Conservation (phyloP, 1,284 basidiomycete species). For the Sporisorium scitamineum region DNA sequence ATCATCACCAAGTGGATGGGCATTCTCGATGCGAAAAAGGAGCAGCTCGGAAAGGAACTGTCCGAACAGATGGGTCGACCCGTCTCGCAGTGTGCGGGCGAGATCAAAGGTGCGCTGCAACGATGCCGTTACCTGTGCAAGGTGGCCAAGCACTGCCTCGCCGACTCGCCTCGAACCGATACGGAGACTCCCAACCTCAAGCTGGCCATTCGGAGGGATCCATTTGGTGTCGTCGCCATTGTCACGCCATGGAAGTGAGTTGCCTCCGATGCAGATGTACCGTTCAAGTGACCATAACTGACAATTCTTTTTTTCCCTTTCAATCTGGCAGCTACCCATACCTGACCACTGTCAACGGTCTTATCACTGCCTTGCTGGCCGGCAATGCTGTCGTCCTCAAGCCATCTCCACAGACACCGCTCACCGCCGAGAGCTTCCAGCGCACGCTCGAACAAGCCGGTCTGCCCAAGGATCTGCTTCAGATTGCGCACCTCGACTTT, state of each 20-base stretch:
- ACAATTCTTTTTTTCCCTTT: neutral
- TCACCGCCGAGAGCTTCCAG: slow-evolving; percentile 84
- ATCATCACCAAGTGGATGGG: slow-evolving; percentile 81
- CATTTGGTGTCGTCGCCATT: slow-evolving; percentile 87
- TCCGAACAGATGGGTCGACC: slow-evolving; percentile 87
- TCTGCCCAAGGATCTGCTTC: slow-evolving; percentile 80
- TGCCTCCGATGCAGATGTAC: neutral
- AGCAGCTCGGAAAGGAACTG: slow-evolving; percentile 81
- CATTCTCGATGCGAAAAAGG: slow-evolving; percentile 75
- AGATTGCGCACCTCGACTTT: slow-evolving; percentile 83
- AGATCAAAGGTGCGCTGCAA: slow-evolving; percentile 83
- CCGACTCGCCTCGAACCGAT: slow-evolving; percentile 80
- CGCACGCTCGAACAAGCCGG: slow-evolving; percentile 79
- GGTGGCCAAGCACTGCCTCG: slow-evolving; percentile 81
- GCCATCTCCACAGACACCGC: slow-evolving; percentile 92
- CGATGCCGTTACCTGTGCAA: slow-evolving; percentile 85
- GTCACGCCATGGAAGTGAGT: slow-evolving; percentile 83
- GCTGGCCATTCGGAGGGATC: slow-evolving; percentile 83
- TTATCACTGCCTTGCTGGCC: slow-evolving; percentile 72
- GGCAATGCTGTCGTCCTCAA: slow-evolving; percentile 92
- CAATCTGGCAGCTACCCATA: slow-evolving; percentile 71
- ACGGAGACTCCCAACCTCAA: slow-evolving; percentile 85
- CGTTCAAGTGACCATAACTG: neutral
- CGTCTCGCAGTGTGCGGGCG: slow-evolving; percentile 80
- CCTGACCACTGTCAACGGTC: slow-evolving; percentile 77